These are phyloP conservation scores for Puya raimondii DNA, from an alignment of 176 grass and related monocot species.

Conservation along the genomic window DNA sequence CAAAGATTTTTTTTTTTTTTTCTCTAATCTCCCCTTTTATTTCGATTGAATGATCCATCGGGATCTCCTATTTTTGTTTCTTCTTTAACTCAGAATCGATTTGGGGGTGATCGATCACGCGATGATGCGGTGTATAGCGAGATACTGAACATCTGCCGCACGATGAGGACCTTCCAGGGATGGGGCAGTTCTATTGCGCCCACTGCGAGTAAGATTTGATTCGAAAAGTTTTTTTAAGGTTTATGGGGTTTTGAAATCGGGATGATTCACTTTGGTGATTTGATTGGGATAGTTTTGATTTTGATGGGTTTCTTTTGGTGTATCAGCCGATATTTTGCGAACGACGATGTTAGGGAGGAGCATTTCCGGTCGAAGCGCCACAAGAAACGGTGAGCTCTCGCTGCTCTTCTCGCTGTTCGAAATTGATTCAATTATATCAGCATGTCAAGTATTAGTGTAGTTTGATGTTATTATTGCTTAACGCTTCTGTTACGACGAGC, in stretches of 20 bases:
- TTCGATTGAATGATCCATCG: neutral
- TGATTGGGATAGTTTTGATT: neutral
- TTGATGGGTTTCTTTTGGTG: conserved; percentile 1
- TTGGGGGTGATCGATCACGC: conserved; percentile 12
- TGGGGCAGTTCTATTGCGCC: conserved; percentile 94
- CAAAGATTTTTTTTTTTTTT: conserved; percentile 36
- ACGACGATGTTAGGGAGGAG: conserved; percentile 45
- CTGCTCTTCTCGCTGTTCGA: neutral
- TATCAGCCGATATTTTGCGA: conserved; percentile 81
- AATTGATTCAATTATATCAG: neutral
- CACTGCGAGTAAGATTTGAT: conserved; percentile 74
- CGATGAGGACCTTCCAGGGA: conserved; percentile 79
- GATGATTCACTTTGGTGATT: neutral
- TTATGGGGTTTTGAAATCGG: neutral
- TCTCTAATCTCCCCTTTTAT: neutral
- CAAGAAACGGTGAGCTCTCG: conserved; percentile 60
- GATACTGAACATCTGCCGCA: conserved; percentile 59
- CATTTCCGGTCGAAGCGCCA: conserved; percentile 86
- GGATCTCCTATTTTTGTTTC: neutral
- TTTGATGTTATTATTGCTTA: too few species aligned
- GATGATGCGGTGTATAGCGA: conserved; percentile 83
- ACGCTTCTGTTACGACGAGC: too few species aligned
- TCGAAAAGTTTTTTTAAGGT: too few species aligned
- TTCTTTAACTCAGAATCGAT: neutral
- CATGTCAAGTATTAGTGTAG: neutral